A percentile compares a stretch with the other conserved stretches of the same genome.
Evolutionary conservation across 352 stramenopile species (phyloP).

Genomic region (Phytophthora boehmeriae): DNA sequence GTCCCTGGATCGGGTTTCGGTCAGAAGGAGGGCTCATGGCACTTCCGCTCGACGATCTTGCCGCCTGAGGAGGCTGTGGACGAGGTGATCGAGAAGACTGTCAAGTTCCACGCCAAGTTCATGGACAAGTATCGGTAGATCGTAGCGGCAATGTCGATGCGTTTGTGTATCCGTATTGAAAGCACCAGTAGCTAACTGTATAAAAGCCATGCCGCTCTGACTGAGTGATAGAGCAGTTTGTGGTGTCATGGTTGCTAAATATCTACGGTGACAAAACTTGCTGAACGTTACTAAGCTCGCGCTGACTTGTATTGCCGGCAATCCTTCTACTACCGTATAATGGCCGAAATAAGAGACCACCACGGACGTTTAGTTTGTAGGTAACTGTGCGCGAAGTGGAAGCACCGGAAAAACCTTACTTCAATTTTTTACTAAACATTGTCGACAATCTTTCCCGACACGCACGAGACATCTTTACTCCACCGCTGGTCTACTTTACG

Average conservation of each 20-base stretch:
- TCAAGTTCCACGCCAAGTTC: slow-evolving; percentile 95
- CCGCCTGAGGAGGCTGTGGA: slow-evolving; percentile 96
- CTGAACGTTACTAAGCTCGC: too few species aligned
- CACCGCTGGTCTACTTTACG: too few species aligned
- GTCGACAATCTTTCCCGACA: too few species aligned
- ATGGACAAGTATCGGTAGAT: slow-evolving; percentile 91
- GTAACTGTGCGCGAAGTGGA: too few species aligned
- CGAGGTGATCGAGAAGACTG: slow-evolving; percentile 94
- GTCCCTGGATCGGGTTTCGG: slow-evolving; percentile 98
- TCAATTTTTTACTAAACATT: too few species aligned
- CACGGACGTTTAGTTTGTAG: too few species aligned
- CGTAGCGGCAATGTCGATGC: slow-evolving; percentile 3
- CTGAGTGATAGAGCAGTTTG: neutral
- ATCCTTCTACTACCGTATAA: too few species aligned
- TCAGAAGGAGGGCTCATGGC: slow-evolving; percentile 95
- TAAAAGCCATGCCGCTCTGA: neutral
- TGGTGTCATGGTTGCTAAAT: neutral
- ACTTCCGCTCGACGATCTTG: slow-evolving; percentile 99
- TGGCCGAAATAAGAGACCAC: too few species aligned
- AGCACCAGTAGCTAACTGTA: slow-evolving; percentile 5
- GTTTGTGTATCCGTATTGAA: neutral
- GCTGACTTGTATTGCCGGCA: too few species aligned
- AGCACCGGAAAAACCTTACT: too few species aligned
- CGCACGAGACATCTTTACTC: too few species aligned
- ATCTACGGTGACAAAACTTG: neutral